These are phyloP conservation scores for Persicaria tinctoria DNA, from an alignment of 148 eudicot species.

Conservation along the genomic window DNA sequence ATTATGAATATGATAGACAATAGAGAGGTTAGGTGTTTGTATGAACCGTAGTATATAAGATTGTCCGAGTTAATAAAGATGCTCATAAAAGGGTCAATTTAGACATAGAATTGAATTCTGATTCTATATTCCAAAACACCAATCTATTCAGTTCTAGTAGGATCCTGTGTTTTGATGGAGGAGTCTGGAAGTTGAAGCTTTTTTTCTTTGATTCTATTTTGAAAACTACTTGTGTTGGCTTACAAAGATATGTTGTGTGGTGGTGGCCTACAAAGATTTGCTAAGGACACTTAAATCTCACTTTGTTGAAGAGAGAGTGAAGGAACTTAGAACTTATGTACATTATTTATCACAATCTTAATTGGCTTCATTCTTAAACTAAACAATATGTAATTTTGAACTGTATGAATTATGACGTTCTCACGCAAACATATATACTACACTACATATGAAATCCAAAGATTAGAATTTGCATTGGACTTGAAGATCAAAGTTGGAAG, in stretches of 20 bases:
- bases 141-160: background rate
- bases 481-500: background rate
- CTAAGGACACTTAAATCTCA: background rate
- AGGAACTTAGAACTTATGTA: background rate
- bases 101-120: background rate
- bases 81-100: background rate
- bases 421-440: background rate
- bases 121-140: background rate
- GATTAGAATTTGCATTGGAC: background rate
- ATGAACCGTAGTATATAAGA: background rate
- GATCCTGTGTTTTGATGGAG: background rate
- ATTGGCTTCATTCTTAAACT: background rate
- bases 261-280: background rate
- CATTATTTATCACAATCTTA: background rate
- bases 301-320: background rate
- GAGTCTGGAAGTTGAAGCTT: background rate
- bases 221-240: background rate
- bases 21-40: background rate
- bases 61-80: background rate
- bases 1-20: background rate
- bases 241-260: background rate
- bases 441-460: background rate
- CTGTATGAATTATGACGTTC: background rate
- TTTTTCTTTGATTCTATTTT: background rate
- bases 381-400: background rate